Evolutionary conservation across 2,329 filamentous ascomycete genomes (phyloP), one percentile per base, ranked within the genome.

Genomic region (Calonectria pauciramosa): DNA sequence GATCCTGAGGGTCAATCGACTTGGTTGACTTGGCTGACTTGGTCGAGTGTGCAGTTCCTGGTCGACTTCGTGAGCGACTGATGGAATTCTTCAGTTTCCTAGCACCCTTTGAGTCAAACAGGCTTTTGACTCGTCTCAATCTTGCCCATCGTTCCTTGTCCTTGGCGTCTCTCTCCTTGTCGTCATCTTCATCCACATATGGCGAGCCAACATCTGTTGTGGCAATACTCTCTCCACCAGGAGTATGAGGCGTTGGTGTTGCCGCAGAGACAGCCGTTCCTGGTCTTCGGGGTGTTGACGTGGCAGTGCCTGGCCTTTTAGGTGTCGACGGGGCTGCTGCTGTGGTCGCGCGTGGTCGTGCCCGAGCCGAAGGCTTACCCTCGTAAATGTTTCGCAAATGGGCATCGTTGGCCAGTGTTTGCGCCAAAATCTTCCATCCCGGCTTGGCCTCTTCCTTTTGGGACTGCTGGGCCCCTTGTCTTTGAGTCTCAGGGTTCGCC

Each of bases 91-190:
- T 86, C 68, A 88, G 83, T 81, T 90, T 93, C 82, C 88, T 91
- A 11, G 88, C 86, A 2, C 88, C 89, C 83, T 94, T 95, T 8
- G 91, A 88, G 75, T 94, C 92, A 80, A 95, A 92, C 60, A 94
- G 84, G 81, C 93, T 94, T 87, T 94, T 94, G 72, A 95, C 93
- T 72, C 91, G 90, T 79, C 92, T 90, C 76, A 95, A 85, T 78
- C 92, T 89, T n/a, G 92, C 90, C 93, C 93, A 95, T 76, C 93
- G 89, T 84, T 94, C 92, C 83, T 94, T 94, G 75, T 95, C 93
- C 82, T 93, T 93, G 56, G 86, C 88, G 60, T 89, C 87, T 32
- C 88, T 86, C 0, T 83, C 83, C 49, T 85, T 86, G 59, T 89
- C 87, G 26, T 90, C 86, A 13, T 88, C 44, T n/a, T 47, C 80